These are phyloP conservation scores for Rhizoctonia solani DNA, from an alignment of 1,284 basidiomycete species.

Conservation along the genomic window DNA sequence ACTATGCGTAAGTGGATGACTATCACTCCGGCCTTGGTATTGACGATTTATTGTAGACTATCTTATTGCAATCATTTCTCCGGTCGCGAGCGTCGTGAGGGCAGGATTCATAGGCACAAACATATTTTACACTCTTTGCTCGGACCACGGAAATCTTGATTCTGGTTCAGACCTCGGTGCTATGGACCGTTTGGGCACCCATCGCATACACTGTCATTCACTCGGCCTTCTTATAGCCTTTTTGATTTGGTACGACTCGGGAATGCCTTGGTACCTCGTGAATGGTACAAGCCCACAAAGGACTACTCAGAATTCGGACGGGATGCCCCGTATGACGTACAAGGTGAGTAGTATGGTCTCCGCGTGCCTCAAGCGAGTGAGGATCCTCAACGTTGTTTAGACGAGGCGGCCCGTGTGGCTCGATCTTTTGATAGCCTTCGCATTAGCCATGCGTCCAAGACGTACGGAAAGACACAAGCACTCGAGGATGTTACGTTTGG, in stretches of 20 bases:
- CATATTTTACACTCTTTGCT: constrained; percentile 73
- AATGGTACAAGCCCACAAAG: constrained; percentile 15
- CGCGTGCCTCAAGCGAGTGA: background rate
- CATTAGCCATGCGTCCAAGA: constrained; percentile 52
- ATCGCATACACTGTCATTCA: constrained; percentile 72
- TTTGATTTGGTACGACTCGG: constrained; percentile 66
- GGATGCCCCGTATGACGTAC: constrained; percentile 20
- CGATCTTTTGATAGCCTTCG: constrained; percentile 20
- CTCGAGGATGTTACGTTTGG: constrained; percentile 76
- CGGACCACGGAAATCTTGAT: constrained; percentile 57
- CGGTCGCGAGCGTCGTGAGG: constrained; percentile 20
- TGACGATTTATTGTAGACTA: constrained; percentile 3
- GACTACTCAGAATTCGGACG: background rate
- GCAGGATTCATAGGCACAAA: constrained; percentile 75
- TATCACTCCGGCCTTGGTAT: background rate
- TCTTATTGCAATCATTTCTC: constrained; percentile 20
- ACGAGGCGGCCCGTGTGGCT: constrained; percentile 15
- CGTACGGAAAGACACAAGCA: constrained; percentile 55
- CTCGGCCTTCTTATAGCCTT: constrained; percentile 57
- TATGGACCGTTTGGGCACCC: constrained; percentile 70
- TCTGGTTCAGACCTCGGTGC: constrained; percentile 52
- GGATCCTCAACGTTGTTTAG: background rate
- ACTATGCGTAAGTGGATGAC: constrained; percentile 13
- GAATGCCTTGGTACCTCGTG: constrained; percentile 41
- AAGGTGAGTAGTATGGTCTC: background rate